Evolutionary conservation across 1,139 yeast genomes (phyloP).

Genomic region (Yamadazyma diospyri): DNA sequence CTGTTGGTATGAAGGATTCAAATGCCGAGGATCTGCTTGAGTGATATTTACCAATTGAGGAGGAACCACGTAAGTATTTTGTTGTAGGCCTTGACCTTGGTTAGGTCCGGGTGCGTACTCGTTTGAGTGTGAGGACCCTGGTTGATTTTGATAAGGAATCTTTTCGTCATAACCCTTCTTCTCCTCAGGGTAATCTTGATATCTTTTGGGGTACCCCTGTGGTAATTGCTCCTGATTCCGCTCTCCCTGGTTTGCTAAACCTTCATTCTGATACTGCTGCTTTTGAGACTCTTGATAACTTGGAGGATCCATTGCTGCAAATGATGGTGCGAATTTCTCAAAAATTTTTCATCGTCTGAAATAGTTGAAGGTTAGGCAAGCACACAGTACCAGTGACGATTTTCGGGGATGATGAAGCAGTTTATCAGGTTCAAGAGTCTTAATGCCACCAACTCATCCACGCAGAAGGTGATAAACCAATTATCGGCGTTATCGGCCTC

Average conservation of each 20-base stretch:
- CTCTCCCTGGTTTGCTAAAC: neutral
- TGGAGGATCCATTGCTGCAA: conserved; percentile 8
- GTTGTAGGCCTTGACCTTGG: conserved; percentile 3
- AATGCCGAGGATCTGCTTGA: conserved; percentile 33
- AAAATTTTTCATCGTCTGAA: conserved; percentile 1
- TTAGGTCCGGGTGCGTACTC: neutral
- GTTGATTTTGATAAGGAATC: too few species aligned
- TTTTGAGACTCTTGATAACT: conserved; percentile 8
- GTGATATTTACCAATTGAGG: conserved; percentile 38
- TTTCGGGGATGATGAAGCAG: neutral
- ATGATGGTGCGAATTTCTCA: neutral
- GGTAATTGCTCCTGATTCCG: neutral
- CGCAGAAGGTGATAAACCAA: conserved; percentile 69
- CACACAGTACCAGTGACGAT: too few species aligned
- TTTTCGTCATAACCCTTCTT: neutral
- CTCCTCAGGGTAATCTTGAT: neutral
- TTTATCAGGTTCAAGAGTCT: conserved; percentile 39
- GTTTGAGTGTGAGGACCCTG: too few species aligned
- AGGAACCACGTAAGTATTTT: conserved; percentile 9
- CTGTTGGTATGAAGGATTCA: conserved; percentile 37
- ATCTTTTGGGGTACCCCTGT: neutral
- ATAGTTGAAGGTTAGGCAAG: too few species aligned
- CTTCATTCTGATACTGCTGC: neutral
- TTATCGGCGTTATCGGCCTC: conserved; percentile 83
- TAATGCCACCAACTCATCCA: conserved; percentile 46